phyloP scores from a whole-genome alignment of 1,139 yeast species.

The Hemisphaericaspora xylanilytica region DNA sequence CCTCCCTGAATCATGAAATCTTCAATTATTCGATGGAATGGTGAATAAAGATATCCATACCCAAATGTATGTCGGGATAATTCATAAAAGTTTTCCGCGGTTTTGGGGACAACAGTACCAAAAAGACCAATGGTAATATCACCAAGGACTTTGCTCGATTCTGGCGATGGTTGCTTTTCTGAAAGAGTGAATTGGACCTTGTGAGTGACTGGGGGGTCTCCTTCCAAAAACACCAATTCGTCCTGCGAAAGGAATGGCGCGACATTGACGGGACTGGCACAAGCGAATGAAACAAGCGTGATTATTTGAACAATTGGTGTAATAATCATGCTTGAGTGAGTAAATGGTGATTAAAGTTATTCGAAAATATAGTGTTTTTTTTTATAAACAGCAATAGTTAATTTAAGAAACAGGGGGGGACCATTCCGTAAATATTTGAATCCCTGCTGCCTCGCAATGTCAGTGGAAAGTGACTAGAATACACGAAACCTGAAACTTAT shows the following conservation, averaged over 20 bases:
- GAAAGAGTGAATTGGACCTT: conserved; percentile 23
- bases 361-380: too few species aligned
- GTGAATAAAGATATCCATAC: conserved; percentile 31
- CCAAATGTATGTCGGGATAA: conserved; percentile 33
- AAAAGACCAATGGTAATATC: conserved; percentile 23
- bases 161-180: conserved; percentile 12
- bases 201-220: conserved; percentile 31
- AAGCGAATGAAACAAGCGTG: too few species aligned
- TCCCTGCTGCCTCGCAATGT: too few species aligned
- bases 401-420: too few species aligned
- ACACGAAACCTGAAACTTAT: too few species aligned
- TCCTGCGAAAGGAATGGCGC: conserved; percentile 8
- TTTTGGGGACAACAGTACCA: conserved; percentile 34
- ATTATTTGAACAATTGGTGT: too few species aligned
- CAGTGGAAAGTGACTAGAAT: too few species aligned
- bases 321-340: too few species aligned
- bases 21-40: conserved; percentile 37
- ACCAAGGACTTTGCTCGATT: conserved; percentile 19
- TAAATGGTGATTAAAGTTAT: too few species aligned
- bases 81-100: conserved; percentile 38
- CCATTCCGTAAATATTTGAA: too few species aligned
- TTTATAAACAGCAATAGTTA: too few species aligned
- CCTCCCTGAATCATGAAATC: conserved; percentile 46
- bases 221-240: conserved; percentile 15
- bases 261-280: neutral